phyloP scores from a whole-genome alignment of 345 rosid genomes.

The Acer negundo region DNA sequence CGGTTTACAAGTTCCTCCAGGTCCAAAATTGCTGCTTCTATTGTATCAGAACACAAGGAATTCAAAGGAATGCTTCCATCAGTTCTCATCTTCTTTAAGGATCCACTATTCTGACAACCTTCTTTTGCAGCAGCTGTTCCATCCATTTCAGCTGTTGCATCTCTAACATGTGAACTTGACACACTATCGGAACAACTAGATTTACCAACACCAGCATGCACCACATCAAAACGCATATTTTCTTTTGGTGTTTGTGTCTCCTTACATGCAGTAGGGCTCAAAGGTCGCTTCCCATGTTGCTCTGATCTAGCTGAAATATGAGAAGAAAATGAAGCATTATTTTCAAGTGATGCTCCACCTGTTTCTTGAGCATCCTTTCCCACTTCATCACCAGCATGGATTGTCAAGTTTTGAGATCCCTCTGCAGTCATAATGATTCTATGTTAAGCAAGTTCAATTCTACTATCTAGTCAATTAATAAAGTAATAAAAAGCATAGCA shows the following conservation, averaged over 20 bases:
- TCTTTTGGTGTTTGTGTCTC: conserved; percentile 8
- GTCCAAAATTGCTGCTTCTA: conserved; percentile 62
- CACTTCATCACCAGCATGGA: conserved; percentile 12
- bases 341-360: conserved; percentile 5
- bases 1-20: conserved; percentile 61
- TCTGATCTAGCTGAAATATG: conserved; percentile 19
- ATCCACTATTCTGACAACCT: conserved; percentile 13
- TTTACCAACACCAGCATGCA: conserved; percentile 22
- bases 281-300: conserved; percentile 6
- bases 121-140: conserved; percentile 9
- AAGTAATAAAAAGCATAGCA: background rate
- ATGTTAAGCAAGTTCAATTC: conserved; percentile 12
- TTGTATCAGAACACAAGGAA: conserved; percentile 40
- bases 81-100: conserved; percentile 29
- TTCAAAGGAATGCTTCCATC: conserved; percentile 32
- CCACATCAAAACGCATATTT: conserved; percentile 13
- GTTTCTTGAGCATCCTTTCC: conserved; percentile 15
- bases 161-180: conserved; percentile 28
- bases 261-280: background rate
- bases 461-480: background rate
- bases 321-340: conserved; percentile 20
- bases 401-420: conserved; percentile 10
- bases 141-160: conserved; percentile 24
- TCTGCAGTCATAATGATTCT: conserved; percentile 20
- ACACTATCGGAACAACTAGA: conserved; percentile 32